Base-by-base conservation (phyloP, 2,329 filamentous ascomycete genomes). In the Xylariaceae sp. region DNA sequence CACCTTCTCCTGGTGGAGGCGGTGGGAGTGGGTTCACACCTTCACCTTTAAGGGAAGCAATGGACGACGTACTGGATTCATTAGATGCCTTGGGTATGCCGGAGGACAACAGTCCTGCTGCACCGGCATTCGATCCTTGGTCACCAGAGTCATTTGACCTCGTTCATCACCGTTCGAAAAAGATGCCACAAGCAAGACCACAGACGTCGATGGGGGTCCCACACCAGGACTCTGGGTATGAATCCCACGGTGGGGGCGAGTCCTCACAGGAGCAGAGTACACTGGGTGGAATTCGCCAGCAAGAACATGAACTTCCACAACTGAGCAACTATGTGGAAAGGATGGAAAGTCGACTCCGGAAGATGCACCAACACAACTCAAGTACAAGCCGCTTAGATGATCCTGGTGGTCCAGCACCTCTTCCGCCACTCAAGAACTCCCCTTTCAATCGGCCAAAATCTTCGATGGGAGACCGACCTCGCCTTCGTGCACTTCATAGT, bases 41-140 rank as follows among this genome's bases (percentile, higher is more conserved):
- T 1, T 97, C 93, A 2, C 93, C 93, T 0, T 69, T 98, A 3
- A 78, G 93, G 44, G 89, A 90, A 62, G 93, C 93, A 1, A 98
- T 98, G 89, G 91, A 97, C 59, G 91, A 94, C 63, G 90, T 98
- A 3, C 96, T 97, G 81, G 89, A 93, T 51, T 94, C 93, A 42
- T 67, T 98, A 33, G 85, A 95, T 59, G 89, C 90, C 45, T 87
- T 98, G 72, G 84, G 84, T 15, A 72, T 83, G 53, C 71, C 78
- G 32, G 74, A 75, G 42, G 67, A 74, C 17, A 71, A 48, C 55
- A 74, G 78, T 26, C 74, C 77, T 19, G 74, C 79, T 1, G 73
- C 79, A 32, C 68, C 75, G 1, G 69, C 78, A 1, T 64, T 81
- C 8, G 80, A 89, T 56, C 83, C 89, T 4, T 98, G 93, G 93